Evolutionary conservation across 2,329 filamentous ascomycete genomes (phyloP).

Genomic region (Calonectria honghensis): DNA sequence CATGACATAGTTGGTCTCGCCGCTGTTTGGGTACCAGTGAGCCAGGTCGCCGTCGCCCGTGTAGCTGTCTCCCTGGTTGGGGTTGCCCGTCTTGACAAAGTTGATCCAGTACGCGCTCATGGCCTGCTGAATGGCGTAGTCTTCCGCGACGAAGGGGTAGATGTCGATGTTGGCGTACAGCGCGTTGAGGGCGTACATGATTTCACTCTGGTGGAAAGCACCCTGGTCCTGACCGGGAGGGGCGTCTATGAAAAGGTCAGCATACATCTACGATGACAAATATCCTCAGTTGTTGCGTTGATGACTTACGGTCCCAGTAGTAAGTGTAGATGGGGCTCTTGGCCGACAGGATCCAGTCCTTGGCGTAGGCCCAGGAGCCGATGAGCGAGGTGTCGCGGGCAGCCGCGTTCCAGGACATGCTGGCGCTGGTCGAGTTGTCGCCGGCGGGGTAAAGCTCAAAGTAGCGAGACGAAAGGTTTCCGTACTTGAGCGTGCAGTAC

Average conservation of each 20-base stretch:
- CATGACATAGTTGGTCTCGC: conserved; percentile 26
- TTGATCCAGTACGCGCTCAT: conserved; percentile 34
- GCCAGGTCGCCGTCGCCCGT: background rate
- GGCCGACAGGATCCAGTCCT: conserved; percentile 11
- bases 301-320: conserved; percentile 28
- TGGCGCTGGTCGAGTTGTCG: conserved; percentile 1
- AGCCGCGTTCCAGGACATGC: conserved; percentile 22
- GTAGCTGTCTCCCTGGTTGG: conserved; percentile 22
- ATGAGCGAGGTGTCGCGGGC: conserved; percentile 21
- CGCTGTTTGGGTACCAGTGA: conserved; percentile 26
- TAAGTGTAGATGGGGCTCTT: conserved; percentile 27
- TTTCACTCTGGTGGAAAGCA: conserved; percentile 34
- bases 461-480: conserved; percentile 21
- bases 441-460: conserved; percentile 23
- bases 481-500: conserved; percentile 26
- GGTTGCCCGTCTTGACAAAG: conserved; percentile 28
- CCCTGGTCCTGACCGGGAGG: conserved; percentile 24
- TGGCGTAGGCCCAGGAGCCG: conserved; percentile 23
- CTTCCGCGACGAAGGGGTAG: conserved; percentile 16
- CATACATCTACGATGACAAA: too few relatives aligned
- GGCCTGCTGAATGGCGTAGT: conserved; percentile 14
- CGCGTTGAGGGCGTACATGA: conserved; percentile 29
- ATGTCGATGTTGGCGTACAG: conserved; percentile 26
- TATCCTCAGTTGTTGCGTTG: background rate
- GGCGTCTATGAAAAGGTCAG: conserved; percentile 9